A percentile compares a stretch with the other conserved stretches of the same genome.
phyloP scores from a whole-genome alignment of 1,139 yeast species.

The Suhomyces yuchorum region DNA sequence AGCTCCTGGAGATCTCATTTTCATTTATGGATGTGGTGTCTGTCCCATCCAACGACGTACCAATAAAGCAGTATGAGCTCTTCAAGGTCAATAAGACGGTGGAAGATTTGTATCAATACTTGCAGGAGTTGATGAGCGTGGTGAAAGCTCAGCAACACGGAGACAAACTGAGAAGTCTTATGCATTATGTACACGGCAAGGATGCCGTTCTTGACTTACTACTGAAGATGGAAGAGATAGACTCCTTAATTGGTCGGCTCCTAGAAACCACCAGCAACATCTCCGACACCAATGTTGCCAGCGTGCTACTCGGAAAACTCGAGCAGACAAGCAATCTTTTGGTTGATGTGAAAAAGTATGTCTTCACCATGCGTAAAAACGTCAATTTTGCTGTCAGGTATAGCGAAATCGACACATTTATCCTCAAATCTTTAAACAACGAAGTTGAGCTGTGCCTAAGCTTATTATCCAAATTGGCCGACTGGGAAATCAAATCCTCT shows the following conservation, averaged over 20 bases:
- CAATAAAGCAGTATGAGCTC: conserved; percentile 34
- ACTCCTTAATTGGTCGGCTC: conserved; percentile 47
- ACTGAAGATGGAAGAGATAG: conserved; percentile 46
- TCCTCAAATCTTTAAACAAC: conserved; percentile 51
- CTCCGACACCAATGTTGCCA: conserved; percentile 28
- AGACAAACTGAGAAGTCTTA: conserved; percentile 20
- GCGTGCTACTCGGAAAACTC: conserved; percentile 27
- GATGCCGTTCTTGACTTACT: conserved; percentile 41
- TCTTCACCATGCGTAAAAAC: conserved; percentile 41
- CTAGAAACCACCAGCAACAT: conserved; percentile 28
- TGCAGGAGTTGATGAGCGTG: conserved; percentile 20
- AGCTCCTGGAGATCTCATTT: conserved; percentile 19
- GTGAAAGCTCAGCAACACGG: background rate
- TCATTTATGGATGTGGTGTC: conserved; percentile 35
- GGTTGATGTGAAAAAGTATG: conserved; percentile 40
- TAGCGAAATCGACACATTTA: conserved; percentile 55
- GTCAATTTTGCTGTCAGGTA: conserved; percentile 60
- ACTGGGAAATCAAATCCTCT: conserved; percentile 4
- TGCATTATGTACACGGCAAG: conserved; percentile 54
- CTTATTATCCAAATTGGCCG: background rate
- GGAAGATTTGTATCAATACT: conserved; percentile 35
- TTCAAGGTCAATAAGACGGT: conserved; percentile 33
- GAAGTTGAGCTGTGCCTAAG: conserved; percentile 41
- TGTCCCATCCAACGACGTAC: conserved; percentile 22
- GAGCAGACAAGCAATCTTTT: conserved; percentile 42